Percentiles rank a stretch among this genome's conserved stretches.
Conservation (phyloP, 1,139 yeast genomes). For the Zygoascus sp. region DNA sequence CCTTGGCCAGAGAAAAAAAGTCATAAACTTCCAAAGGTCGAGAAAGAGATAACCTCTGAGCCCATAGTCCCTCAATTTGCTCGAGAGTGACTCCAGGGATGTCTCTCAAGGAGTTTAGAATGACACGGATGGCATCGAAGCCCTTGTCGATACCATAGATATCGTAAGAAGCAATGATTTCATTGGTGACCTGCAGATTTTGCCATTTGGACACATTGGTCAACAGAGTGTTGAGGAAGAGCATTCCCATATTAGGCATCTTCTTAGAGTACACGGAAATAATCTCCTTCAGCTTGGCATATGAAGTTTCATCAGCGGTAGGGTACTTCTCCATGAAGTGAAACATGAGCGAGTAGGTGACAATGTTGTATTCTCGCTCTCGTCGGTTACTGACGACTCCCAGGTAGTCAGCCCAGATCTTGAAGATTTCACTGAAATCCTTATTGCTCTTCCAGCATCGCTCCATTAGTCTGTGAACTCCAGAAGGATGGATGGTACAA, state of each 20-base stretch:
- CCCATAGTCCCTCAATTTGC: constrained; percentile 55
- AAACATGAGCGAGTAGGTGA: constrained; percentile 65
- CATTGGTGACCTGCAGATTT: constrained; percentile 59
- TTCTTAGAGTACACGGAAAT: constrained; percentile 54
- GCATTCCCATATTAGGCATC: constrained; percentile 61
- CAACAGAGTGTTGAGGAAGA: constrained; percentile 69
- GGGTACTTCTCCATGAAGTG: constrained; percentile 63
- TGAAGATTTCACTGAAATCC: constrained; percentile 54
- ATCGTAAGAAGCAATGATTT: constrained; percentile 58
- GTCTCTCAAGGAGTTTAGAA: constrained; percentile 68
- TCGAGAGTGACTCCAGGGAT: constrained; percentile 50
- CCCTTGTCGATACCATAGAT: constrained; percentile 57
- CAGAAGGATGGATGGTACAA: constrained; percentile 69
- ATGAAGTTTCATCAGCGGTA: constrained; percentile 51
- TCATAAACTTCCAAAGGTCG: constrained; percentile 59
- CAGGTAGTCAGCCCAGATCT: constrained; percentile 64
- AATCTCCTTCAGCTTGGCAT: constrained; percentile 52
- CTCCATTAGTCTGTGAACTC: constrained; percentile 60
- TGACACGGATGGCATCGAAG: constrained; percentile 70
- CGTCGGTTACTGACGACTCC: constrained; percentile 43
- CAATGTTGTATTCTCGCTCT: constrained; percentile 59
- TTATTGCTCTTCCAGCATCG: constrained; percentile 55
- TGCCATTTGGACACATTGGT: constrained; percentile 66
- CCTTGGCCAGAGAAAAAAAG: constrained; percentile 65
- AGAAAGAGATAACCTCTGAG: constrained; percentile 49